phyloP scores from a whole-genome alignment of 2,329 filamentous ascomycete species.

The Fusarium palustre region DNA sequence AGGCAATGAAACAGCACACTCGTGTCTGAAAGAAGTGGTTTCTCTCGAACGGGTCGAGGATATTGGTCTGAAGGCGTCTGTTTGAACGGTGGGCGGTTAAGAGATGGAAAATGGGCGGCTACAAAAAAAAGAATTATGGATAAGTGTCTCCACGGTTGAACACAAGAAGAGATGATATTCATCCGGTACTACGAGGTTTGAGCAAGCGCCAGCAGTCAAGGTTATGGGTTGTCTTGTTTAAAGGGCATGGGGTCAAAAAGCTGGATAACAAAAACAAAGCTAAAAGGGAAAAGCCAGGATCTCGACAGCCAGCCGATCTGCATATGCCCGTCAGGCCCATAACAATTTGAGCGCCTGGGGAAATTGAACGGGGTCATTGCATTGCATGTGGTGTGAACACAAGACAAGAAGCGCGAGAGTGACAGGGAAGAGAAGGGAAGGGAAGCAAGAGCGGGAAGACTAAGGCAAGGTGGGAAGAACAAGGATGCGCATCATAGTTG shows the following conservation, averaged over 20 bases:
- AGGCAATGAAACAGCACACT: constrained; percentile 63
- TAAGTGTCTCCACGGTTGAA: constrained; percentile 1
- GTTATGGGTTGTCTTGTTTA: neutral
- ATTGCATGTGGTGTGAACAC: constrained; percentile 41
- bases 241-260: constrained; percentile 2
- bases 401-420: constrained; percentile 17
- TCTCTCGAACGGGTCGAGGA: constrained; percentile 56
- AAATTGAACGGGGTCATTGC: constrained; percentile 47
- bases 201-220: constrained; percentile 42
- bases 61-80: constrained; percentile 66
- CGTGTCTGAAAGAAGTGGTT: constrained; percentile 63
- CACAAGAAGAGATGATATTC: constrained; percentile 3
- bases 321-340: constrained; percentile 31
- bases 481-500: constrained; percentile 41
- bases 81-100: constrained; percentile 53
- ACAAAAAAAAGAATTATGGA: constrained; percentile 13
- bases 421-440: constrained; percentile 7
- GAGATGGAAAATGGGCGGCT: constrained; percentile 37
- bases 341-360: constrained; percentile 40
- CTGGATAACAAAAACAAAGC: neutral
- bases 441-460: constrained; percentile 26
- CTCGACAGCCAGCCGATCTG: constrained; percentile 45
- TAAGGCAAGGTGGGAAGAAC: constrained; percentile 18
- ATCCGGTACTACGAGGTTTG: constrained; percentile 35
- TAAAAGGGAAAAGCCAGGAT: constrained; percentile 7